Conservation (phyloP, 495 filamentous ascomycete species). For the Penicillium dipodomyicola region DNA sequence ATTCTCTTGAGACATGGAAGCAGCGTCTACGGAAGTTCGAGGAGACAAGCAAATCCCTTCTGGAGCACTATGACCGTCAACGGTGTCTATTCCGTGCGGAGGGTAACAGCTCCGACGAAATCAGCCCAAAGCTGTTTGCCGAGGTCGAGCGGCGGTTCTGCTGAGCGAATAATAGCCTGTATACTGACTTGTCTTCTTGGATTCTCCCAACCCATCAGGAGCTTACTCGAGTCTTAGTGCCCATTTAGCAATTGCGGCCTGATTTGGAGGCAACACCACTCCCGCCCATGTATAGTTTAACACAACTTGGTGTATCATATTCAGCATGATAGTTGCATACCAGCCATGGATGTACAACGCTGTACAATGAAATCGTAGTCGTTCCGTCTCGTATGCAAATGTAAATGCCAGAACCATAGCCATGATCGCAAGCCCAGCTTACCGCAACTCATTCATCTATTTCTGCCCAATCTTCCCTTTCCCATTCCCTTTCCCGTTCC, state of each 20-base stretch:
- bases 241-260: constrained; percentile 9
- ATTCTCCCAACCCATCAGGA: background rate
- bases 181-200: constrained; percentile 20
- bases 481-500: constrained; percentile 22
- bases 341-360: constrained; percentile 5
- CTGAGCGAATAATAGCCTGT: constrained; percentile 22
- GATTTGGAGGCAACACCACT: background rate
- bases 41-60: constrained; percentile 76
- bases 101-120: constrained; percentile 89
- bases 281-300: constrained; percentile 19
- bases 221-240: constrained; percentile 16
- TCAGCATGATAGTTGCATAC: constrained; percentile 2
- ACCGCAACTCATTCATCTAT: constrained; percentile 1
- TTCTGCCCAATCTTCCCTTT: constrained; percentile 42
- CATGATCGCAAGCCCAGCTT: constrained; percentile 1
- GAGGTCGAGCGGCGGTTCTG: constrained; percentile 80
- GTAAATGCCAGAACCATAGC: constrained; percentile 4
- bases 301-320: constrained; percentile 21
- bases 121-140: constrained; percentile 75
- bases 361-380: constrained; percentile 7
- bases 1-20: constrained; percentile 82
- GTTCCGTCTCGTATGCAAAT: constrained; percentile 18
- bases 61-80: constrained; percentile 83
- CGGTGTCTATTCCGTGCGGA: constrained; percentile 86
- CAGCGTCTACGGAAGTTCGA: constrained; percentile 76